Evolutionary conservation across 2,329 filamentous ascomycete species (phyloP), one percentile per base, ranked within the genome.

Genomic region (Fusarium luffae): DNA sequence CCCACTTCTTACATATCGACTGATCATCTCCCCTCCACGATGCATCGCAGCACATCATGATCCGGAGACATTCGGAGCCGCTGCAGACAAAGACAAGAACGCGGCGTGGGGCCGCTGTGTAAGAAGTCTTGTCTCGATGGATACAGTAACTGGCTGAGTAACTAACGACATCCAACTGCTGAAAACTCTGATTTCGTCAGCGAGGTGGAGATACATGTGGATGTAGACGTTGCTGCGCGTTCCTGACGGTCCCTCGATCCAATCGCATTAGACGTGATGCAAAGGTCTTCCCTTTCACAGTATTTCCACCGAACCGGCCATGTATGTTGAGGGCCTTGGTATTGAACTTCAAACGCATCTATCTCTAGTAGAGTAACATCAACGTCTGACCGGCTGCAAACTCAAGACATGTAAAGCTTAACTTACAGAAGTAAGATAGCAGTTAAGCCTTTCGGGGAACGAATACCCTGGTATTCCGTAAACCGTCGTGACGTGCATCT

Each of bases 51-150:
- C 50, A 58, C 62, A 54, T 59, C 55, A 56, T 52, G 54, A 59
- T 54, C 48, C 65, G 70, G 72, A 73, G 64, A 72, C 64, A 74
- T 19, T 75, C 72, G 72, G 70, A 72, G 62, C 55, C 69, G 56
- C 41, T 51, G 47, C 46, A 48, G 27, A 54, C 44, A 62, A 60
- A 46, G 30, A 54, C 44, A 62, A 60, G 55, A 63, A 61, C 54
- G 52, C 64, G 63, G 67, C 70, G 57, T 75, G 72, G 72, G 71
- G 69, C 66, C 63, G 62, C 8, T 56, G 54, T 48, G 68, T 37
- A 50, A 57, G 59, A 59, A 58, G 43, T 61, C 49, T 62, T 54
- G 28, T 30, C 28, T 30, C 12, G 28, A 30, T 30, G 28, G 28
- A 30, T 30, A 30, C 28, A 30, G 28, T 30, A 30, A 30, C 28